Conservation (phyloP, 352 stramenopile species). For the Aphanomyces astaci region DNA sequence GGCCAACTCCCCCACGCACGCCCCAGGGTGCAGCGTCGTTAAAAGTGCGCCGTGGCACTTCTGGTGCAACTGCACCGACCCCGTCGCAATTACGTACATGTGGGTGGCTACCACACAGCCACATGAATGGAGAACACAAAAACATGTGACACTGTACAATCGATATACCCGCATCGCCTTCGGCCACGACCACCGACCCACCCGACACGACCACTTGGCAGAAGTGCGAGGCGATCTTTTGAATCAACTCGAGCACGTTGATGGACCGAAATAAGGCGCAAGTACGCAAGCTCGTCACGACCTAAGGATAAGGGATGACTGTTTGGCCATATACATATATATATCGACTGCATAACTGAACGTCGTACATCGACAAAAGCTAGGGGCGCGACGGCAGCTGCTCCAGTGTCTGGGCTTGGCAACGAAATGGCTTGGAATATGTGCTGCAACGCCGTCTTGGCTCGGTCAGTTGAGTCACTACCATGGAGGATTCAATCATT, state of each 20-base stretch:
- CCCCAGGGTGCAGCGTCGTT: slow-evolving; percentile 52
- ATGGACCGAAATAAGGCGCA: slow-evolving; percentile 77
- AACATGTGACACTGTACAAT: not conserved
- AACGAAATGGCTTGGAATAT: not conserved
- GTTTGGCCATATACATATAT: no score
- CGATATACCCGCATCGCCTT: slow-evolving; percentile 24
- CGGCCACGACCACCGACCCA: slow-evolving; percentile 53
- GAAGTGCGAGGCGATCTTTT: slow-evolving; percentile 71
- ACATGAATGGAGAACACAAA: not conserved
- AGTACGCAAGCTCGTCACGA: slow-evolving; percentile 68
- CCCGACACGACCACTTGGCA: slow-evolving; percentile 40
- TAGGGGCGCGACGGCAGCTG: not conserved
- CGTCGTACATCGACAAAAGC: not conserved
- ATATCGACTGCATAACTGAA: no score
- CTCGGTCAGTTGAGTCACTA: not conserved
- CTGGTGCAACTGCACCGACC: slow-evolving; percentile 73
- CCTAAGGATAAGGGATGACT: no score
- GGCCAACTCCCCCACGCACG: slow-evolving; percentile 69
- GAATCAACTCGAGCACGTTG: slow-evolving; percentile 67
- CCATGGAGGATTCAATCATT: no score
- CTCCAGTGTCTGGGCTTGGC: not conserved
- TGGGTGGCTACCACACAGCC: slow-evolving; percentile 38
- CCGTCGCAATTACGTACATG: slow-evolving; percentile 70
- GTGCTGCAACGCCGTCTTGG: not conserved
- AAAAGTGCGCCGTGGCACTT: slow-evolving; percentile 46